Percentiles rank a stretch among this genome's conserved stretches.
Conservation (phyloP, 108 stramenopile genomes). For the Mediolabrus comicus region DNA sequence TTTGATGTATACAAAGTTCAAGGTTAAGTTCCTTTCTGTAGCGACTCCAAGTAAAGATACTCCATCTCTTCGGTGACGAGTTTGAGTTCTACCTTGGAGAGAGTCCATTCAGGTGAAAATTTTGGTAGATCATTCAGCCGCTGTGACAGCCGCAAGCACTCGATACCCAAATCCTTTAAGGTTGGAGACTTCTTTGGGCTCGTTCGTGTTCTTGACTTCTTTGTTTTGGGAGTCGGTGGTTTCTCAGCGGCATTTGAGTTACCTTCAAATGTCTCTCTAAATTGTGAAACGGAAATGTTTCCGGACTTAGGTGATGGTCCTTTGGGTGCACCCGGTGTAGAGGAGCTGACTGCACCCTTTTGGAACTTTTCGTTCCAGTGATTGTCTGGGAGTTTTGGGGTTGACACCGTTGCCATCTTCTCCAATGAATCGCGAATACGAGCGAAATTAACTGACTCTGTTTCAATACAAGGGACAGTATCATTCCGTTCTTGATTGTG, state of each 20-base stretch:
- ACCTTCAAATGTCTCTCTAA: too few species aligned
- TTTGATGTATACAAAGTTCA: not conserved
- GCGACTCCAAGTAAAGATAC: conserved; percentile 4
- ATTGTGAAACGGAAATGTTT: too few species aligned
- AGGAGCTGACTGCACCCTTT: too few species aligned
- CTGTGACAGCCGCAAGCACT: conserved; percentile 10
- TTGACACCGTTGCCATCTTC: not conserved
- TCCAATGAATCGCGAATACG: not conserved
- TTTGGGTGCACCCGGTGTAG: too few species aligned
- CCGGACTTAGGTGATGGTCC: too few species aligned
- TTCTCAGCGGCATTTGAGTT: too few species aligned
- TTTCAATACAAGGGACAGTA: not conserved
- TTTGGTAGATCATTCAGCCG: conserved; percentile 15
- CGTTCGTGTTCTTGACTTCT: not conserved
- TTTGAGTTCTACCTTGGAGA: conserved; percentile 19
- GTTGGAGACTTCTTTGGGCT: not conserved
- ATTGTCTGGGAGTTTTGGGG: too few species aligned
- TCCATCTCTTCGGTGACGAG: conserved; percentile 19
- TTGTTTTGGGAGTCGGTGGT: not conserved
- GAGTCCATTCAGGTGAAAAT: conserved; percentile 23
- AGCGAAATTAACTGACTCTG: not conserved
- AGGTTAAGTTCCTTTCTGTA: not conserved
- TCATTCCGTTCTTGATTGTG: not conserved
- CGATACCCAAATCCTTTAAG: conserved; percentile 7
- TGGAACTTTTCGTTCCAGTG: too few species aligned